Percentiles rank a stretch among this genome's conserved stretches.
phyloP scores from a whole-genome alignment of 371 early-diverging fungal species.

The Mortierella sp. region DNA sequence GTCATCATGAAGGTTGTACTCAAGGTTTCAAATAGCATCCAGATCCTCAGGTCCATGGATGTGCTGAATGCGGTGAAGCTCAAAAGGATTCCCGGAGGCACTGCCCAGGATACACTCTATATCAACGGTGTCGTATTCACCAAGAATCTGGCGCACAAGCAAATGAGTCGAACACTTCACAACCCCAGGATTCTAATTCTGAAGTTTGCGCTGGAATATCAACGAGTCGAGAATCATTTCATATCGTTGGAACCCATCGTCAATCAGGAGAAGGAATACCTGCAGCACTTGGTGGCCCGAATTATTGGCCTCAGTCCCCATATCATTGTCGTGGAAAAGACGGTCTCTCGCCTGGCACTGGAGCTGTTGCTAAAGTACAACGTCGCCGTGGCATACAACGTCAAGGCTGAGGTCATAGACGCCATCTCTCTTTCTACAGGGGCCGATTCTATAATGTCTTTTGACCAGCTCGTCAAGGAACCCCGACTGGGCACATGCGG shows the following conservation, averaged over 20 bases:
- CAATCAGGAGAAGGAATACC: slow-evolving; percentile 86
- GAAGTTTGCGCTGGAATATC: slow-evolving; percentile 89
- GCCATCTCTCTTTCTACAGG: slow-evolving; percentile 86
- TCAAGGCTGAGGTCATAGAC: slow-evolving; percentile 83
- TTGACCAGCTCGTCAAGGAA: slow-evolving; percentile 77
- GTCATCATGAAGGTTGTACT: slow-evolving; percentile 75
- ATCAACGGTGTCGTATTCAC: slow-evolving; percentile 87
- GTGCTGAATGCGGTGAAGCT: slow-evolving; percentile 91
- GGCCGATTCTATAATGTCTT: slow-evolving; percentile 82
- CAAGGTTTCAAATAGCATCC: slow-evolving; percentile 72
- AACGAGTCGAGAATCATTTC: slow-evolving; percentile 82
- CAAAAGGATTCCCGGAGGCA: slow-evolving; percentile 91
- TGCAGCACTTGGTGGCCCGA: slow-evolving; percentile 78
- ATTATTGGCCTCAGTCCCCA: slow-evolving; percentile 80
- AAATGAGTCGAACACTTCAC: slow-evolving; percentile 75
- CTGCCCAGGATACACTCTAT: slow-evolving; percentile 78
- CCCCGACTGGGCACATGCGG: slow-evolving; percentile 83
- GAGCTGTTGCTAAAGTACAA: slow-evolving; percentile 82
- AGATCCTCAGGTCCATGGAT: slow-evolving; percentile 86
- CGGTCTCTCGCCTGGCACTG: slow-evolving; percentile 82
- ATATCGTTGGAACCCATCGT: slow-evolving; percentile 85
- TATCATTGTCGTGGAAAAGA: slow-evolving; percentile 81
- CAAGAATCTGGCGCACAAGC: slow-evolving; percentile 89
- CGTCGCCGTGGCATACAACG: slow-evolving; percentile 82
- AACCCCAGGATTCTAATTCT: slow-evolving; percentile 87